Evolutionary conservation across 2,329 filamentous ascomycete genomes (phyloP), one percentile per base, ranked within the genome.

Genomic region (Trichoderma afroharzianum): DNA sequence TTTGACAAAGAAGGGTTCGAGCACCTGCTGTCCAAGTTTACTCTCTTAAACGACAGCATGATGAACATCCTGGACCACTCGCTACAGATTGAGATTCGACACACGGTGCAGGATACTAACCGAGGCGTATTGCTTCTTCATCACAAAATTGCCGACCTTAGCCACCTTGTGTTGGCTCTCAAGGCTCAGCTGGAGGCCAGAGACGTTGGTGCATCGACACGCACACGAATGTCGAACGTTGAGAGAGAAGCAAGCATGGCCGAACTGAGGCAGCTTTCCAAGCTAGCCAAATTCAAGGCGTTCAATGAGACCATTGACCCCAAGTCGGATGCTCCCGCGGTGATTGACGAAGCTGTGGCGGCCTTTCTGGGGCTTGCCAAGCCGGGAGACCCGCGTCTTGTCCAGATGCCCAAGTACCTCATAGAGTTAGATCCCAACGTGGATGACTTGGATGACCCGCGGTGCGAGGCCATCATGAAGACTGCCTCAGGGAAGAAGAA

Each of bases 241-340:
- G 81, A 83, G 70, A 78, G 80, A 53, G 79, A 80, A 21, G 81
- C 80, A 58, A 83, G 84, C 53, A 80, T 80, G 15, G 80, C 82
- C 26, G 81, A 80, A 0, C 76, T 85, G 7, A 78, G 80, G 62
- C 80, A 84, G 32, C 75, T 86, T 3, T 79, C 82, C 2, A 81
- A 83, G 70, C 75, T 86, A 8, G 84, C 84, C 74, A 85, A 84
- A 73, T 86, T 86, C 79, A 86, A 86, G 73, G 84, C 85, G 2
- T 86, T 86, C 74, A 86, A 85, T 57, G 81, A 84, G 74, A 82
- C 82, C 2, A 82, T 86, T 39, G 83, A 85, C 53, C 77, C 77
- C 21, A 78, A 75, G 61, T 79, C 79, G 3, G 76, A 76, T 28
- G 74, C 70, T 3, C 77, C 77, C 14, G 74, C 75, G 1, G 73